phyloP scores from a whole-genome alignment of 805 yeast genomes.

The Blastobotrys chiropterorum region DNA sequence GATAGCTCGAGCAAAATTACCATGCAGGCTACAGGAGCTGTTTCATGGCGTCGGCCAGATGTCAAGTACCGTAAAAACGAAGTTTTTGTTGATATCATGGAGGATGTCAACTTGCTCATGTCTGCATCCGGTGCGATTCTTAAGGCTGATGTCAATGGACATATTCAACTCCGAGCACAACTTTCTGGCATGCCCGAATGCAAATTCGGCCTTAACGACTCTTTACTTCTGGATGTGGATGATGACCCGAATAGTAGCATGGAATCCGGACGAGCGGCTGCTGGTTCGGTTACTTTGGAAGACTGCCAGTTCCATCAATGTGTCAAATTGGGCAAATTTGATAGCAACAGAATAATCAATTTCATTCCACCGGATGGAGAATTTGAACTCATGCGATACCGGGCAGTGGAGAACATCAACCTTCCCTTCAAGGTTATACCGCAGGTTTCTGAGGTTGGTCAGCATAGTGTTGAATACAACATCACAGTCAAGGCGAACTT shows the following conservation, averaged over 20 bases:
- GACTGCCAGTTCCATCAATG: slow-evolving; percentile 86
- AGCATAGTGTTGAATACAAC: slow-evolving; percentile 45
- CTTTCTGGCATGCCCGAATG: slow-evolving; percentile 81
- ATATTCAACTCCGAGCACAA: slow-evolving; percentile 61
- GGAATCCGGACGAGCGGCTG: slow-evolving; percentile 34
- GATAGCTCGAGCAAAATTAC: slow-evolving; percentile 26
- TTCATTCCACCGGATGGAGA: slow-evolving; percentile 87
- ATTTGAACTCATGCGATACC: slow-evolving; percentile 75
- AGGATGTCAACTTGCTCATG: slow-evolving; percentile 64
- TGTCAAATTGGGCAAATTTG: slow-evolving; percentile 66
- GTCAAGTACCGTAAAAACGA: slow-evolving; percentile 78
- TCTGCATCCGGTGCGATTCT: slow-evolving; percentile 52
- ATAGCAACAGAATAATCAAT: slow-evolving; percentile 54
- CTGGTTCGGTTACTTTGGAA: slow-evolving; percentile 52
- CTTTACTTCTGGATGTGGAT: slow-evolving; percentile 28
- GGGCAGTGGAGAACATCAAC: slow-evolving; percentile 50
- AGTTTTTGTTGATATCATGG: slow-evolving; percentile 68
- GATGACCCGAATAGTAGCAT: too few species aligned
- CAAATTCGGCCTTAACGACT: slow-evolving; percentile 68
- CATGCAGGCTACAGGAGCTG: slow-evolving; percentile 34
- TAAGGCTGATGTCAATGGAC: slow-evolving; percentile 71
- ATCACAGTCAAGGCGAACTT: slow-evolving; percentile 59
- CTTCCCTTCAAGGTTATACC: slow-evolving; percentile 69
- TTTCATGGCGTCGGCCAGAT: slow-evolving; percentile 67
- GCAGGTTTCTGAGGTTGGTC: slow-evolving; percentile 41